Evolutionary conservation across 2,329 filamentous ascomycete genomes (phyloP).

Genomic region (Fusarium illudens): DNA sequence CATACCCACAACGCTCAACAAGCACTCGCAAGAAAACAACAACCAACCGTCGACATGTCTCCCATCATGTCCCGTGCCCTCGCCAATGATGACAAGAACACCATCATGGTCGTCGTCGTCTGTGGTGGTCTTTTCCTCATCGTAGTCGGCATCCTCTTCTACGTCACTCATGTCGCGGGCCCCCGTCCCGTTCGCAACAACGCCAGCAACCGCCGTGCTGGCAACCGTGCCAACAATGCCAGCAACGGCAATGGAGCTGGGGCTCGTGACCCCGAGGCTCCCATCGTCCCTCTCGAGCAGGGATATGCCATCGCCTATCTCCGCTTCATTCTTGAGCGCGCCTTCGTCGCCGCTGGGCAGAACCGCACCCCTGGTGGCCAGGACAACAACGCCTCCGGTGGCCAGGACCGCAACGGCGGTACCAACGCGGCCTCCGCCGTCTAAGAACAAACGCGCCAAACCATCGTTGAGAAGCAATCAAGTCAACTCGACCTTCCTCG

Average conservation of each 20-base stretch:
- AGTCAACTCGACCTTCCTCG: background rate
- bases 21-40: background rate
- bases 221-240: background rate
- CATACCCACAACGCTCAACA: background rate
- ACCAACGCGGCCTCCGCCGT: background rate
- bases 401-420: background rate
- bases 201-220: background rate
- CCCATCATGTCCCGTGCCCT: background rate
- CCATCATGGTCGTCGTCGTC: background rate
- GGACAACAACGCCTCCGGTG: background rate
- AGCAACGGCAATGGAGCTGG: too few species aligned
- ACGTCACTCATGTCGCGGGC: background rate
- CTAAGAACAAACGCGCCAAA: background rate
- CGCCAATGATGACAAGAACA: background rate
- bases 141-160: background rate
- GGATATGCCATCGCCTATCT: background rate
- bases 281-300: background rate
- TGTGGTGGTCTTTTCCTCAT: background rate
- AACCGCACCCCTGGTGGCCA: background rate
- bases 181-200: background rate
- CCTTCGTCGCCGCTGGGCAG: background rate
- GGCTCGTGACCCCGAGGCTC: background rate
- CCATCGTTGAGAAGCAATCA: background rate
- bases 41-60: background rate
- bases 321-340: background rate